Evolutionary conservation across 1,139 yeast species (phyloP).

Genomic region (Nematodospora anomalae): DNA sequence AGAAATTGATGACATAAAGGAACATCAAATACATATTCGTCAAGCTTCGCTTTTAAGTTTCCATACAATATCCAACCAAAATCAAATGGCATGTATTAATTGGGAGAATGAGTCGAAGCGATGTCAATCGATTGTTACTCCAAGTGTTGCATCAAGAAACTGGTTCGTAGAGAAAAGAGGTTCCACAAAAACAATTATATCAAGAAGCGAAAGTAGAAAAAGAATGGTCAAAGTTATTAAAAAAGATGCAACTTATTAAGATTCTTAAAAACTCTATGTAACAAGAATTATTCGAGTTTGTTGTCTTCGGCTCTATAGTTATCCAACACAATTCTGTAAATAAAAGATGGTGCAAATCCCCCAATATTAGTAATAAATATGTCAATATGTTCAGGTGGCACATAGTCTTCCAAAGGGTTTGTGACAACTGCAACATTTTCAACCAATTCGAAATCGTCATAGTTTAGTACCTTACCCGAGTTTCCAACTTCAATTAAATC

Average conservation of each 20-base stretch:
- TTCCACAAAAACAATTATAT: background rate
- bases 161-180: background rate
- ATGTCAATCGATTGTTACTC: background rate
- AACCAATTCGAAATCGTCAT: constrained; percentile 61
- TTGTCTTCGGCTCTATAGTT: constrained; percentile 87
- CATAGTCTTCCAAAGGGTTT: constrained; percentile 90
- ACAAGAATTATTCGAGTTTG: constrained; percentile 39
- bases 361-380: constrained; percentile 94
- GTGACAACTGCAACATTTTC: constrained; percentile 76
- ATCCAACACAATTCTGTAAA: constrained; percentile 92
- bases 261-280: too few relatives aligned
- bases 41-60: constrained; percentile 8
- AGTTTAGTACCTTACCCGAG: constrained; percentile 77
- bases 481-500: constrained; percentile 92
- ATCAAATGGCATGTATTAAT: background rate
- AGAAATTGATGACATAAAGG: constrained; percentile 10
- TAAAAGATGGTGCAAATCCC: constrained; percentile 94
- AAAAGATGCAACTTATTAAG: background rate
- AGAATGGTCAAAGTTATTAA: constrained; percentile 8
- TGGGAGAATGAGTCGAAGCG: background rate
- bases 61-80: constrained; percentile 9
- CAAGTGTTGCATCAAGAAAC: background rate
- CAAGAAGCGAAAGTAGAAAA: background rate
- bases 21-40: background rate
- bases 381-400: constrained; percentile 92